Percentiles rank a stretch among this genome's conserved stretches.
Conservation (phyloP, 1,284 basidiomycete species). For the Salmacisia buchloeana region DNA sequence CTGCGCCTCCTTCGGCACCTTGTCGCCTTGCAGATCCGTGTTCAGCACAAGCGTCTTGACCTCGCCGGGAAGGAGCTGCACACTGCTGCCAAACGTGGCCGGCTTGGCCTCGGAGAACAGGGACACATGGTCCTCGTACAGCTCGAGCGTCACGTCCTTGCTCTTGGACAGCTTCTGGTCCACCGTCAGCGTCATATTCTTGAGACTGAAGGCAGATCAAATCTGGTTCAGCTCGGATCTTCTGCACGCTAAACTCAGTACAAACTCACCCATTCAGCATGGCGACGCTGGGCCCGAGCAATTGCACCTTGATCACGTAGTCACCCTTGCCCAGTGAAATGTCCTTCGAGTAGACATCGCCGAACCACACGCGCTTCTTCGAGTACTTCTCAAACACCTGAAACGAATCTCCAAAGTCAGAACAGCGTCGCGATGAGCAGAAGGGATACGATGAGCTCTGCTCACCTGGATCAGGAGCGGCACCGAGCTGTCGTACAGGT, state of each 20-base stretch:
- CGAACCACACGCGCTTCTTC: slow-evolving; percentile 42
- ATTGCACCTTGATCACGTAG: slow-evolving; percentile 45
- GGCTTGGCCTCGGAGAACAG: slow-evolving; percentile 30
- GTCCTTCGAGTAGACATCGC: slow-evolving; percentile 50
- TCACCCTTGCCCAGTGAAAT: slow-evolving; percentile 47
- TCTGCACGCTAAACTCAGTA: neutral
- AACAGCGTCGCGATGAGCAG: neutral
- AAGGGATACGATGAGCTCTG: neutral
- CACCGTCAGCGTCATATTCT: slow-evolving; percentile 39
- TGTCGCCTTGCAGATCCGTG: slow-evolving; percentile 44
- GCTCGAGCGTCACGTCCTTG: slow-evolving; percentile 38
- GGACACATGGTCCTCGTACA: slow-evolving; percentile 49
- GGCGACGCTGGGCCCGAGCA: slow-evolving; percentile 38
- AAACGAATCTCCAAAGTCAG: neutral
- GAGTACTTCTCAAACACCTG: slow-evolving; percentile 36
- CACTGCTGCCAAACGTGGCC: slow-evolving; percentile 28
- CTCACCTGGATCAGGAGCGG: slow-evolving; percentile 39
- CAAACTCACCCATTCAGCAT: slow-evolving; percentile 32
- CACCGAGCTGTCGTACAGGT: slow-evolving; percentile 49
- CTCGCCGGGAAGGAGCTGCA: slow-evolving; percentile 49
- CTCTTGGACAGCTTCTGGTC: slow-evolving; percentile 48
- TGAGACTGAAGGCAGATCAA: slow-evolving; percentile 18
- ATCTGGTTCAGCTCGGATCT: neutral
- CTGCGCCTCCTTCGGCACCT: slow-evolving; percentile 45
- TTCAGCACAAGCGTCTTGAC: slow-evolving; percentile 40